These are phyloP conservation scores for Capsicum pubescens DNA, from an alignment of 257 asterid species.

Conservation along the genomic window DNA sequence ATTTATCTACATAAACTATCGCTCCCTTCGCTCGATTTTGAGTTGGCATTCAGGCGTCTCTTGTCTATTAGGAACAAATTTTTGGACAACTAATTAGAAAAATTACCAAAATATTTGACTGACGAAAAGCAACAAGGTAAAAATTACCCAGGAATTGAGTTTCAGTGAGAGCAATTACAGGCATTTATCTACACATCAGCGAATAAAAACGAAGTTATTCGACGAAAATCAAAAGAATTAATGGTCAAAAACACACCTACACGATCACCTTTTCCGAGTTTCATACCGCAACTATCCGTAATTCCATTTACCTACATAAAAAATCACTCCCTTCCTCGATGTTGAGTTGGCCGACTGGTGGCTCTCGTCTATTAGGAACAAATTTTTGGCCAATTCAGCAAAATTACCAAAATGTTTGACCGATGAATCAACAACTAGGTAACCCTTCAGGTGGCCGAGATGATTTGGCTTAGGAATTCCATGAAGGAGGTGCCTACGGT, in stretches of 20 bases:
- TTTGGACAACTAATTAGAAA: too few relatives aligned
- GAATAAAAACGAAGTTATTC: too few relatives aligned
- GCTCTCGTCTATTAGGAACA: background rate
- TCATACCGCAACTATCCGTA: background rate
- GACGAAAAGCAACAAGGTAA: too few relatives aligned
- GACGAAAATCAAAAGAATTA: background rate
- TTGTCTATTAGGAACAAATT: too few relatives aligned
- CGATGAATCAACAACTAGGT: background rate
- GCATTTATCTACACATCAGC: too few relatives aligned
- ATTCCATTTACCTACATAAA: background rate
- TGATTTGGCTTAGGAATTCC: background rate
- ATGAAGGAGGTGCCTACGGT: background rate
- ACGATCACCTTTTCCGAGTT: background rate
- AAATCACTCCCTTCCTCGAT: background rate
- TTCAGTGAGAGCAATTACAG: too few relatives aligned
- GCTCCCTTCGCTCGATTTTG: too few relatives aligned
- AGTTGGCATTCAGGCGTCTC: too few relatives aligned
- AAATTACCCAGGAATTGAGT: too few relatives aligned
- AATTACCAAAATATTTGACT: too few relatives aligned
- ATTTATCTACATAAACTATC: too few relatives aligned
- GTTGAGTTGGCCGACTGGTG: background rate
- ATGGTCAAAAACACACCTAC: background rate
- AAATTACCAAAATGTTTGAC: background rate
- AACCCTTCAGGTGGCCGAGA: background rate
- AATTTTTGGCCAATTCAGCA: background rate